Percentiles rank a stretch among this genome's conserved stretches.
phyloP scores from a whole-genome alignment of 202 grass and related monocot genomes.

The Elaeis oleifera region DNA sequence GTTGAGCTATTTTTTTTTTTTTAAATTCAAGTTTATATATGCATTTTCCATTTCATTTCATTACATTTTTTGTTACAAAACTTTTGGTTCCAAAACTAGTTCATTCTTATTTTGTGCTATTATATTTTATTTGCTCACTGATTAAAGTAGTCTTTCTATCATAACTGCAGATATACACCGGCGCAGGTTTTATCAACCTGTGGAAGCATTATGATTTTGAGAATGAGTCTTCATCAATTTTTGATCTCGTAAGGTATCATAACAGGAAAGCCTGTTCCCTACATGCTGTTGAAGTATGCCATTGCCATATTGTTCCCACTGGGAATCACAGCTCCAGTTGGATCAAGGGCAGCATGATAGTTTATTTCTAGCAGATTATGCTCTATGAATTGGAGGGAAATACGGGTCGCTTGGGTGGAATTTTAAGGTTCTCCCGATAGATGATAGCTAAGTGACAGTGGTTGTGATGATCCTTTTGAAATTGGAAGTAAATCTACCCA shows the following conservation, averaged over 20 bases:
- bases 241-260: not conserved
- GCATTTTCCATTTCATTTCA: too few species aligned
- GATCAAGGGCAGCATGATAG: conserved; percentile 3
- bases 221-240: not conserved
- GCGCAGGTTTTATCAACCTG: conserved; percentile 3
- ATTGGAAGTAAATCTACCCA: too few species aligned
- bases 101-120: not conserved
- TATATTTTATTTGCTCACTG: not conserved
- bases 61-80: too few species aligned
- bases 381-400: not conserved
- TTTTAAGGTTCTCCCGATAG: too few species aligned
- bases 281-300: conserved; percentile 10
- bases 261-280: not conserved
- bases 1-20: too few species aligned
- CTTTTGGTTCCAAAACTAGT: too few species aligned
- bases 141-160: not conserved
- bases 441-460: too few species aligned
- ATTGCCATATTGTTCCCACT: not conserved
- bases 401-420: not conserved
- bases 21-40: too few species aligned
- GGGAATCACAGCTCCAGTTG: conserved; percentile 1
- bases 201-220: not conserved
- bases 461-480: too few species aligned
- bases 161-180: not conserved
- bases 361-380: conserved; percentile 4